Base-by-base conservation (phyloP, 345 rosid species). In the Ricinus communis region DNA sequence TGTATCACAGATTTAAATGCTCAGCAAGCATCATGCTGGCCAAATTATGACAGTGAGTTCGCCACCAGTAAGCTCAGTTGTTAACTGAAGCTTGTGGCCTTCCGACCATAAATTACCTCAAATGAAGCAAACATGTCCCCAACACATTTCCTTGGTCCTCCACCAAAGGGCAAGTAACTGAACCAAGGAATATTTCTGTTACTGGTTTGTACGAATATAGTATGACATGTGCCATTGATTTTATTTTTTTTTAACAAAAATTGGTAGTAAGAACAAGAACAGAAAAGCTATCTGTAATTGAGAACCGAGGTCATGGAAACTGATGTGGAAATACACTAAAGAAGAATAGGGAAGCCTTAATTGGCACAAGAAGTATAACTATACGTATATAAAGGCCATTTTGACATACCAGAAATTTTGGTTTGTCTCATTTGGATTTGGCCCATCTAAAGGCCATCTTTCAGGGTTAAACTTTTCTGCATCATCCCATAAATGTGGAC, bases 91-190 rank as follows among this genome's bases (percentile, higher is more conserved):
- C 31, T 21, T 47, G 4, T 4, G 59, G n/a, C 60, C 50, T 53
- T 65, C 47, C 27, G 52, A 27, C 27, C 9, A 40, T 6, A 62
- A 43, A 71, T 59, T 82, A 91, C 98, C 98, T 94, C 98, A 73
- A 88, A 94, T 0, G 96, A 59, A 21, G 97, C 98, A 19, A 94
- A 94, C 95, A 94, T 88, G 78, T 94, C 98, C 7, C 98, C 98
- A 12, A 94, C 81, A 54, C 98, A 94, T 87, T 94, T 94, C 72
- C 96, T 79, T 1, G 90, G 98, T 73, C 98, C 98, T 71, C 98
- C 98, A 52, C 98, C 98, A 52, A 94, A 94, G 0, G 98, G 97
- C 84, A 94, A 87, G 87, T 94, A 94, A 82, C 98, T 94, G 80
- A 74, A 77, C 67, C 54, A 66, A 19, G 18, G 62, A 68, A 7